A percentile compares a stretch with the other conserved stretches of the same genome.
Evolutionary conservation across 495 filamentous ascomycete genomes (phyloP).

Genomic region (Thozetella sp.): DNA sequence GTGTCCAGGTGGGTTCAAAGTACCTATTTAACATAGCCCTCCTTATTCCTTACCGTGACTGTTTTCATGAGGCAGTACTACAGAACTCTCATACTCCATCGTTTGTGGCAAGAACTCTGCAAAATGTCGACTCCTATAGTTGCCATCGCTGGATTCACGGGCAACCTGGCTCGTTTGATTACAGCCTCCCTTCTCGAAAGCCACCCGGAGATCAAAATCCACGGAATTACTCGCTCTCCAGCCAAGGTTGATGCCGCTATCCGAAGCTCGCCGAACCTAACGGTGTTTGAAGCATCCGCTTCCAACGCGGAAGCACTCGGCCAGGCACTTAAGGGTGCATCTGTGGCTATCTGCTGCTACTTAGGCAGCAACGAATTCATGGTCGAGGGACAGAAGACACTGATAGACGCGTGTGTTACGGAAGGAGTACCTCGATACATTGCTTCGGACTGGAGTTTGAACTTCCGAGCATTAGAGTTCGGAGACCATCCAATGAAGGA

Average conservation of each 20-base stretch:
- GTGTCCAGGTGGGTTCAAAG: background rate
- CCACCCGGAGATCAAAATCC: background rate
- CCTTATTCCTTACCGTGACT: too few species aligned
- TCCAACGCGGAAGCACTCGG: background rate
- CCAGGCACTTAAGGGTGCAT: background rate
- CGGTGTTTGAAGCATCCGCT: background rate
- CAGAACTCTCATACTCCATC: too few species aligned
- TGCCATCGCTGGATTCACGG: background rate
- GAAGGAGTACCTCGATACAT: conserved; percentile 39
- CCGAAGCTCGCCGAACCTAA: background rate
- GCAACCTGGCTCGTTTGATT: background rate
- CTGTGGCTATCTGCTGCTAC: conserved; percentile 42
- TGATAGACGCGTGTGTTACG: conserved; percentile 45
- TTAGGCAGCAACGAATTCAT: conserved; percentile 41
- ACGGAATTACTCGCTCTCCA: background rate
- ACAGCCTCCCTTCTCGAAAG: background rate
- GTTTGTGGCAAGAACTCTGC: background rate
- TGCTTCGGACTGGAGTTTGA: conserved; percentile 43
- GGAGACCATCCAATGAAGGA: conserved; percentile 43
- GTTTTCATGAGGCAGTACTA: too few species aligned
- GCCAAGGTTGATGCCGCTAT: background rate
- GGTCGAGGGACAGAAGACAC: conserved; percentile 41
- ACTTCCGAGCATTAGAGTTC: conserved; percentile 37
- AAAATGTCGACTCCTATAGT: background rate
- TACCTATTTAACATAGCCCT: background rate